These are phyloP conservation scores for Artemisia argyi DNA, from an alignment of 129 eudicot genomes.

Conservation along the genomic window DNA sequence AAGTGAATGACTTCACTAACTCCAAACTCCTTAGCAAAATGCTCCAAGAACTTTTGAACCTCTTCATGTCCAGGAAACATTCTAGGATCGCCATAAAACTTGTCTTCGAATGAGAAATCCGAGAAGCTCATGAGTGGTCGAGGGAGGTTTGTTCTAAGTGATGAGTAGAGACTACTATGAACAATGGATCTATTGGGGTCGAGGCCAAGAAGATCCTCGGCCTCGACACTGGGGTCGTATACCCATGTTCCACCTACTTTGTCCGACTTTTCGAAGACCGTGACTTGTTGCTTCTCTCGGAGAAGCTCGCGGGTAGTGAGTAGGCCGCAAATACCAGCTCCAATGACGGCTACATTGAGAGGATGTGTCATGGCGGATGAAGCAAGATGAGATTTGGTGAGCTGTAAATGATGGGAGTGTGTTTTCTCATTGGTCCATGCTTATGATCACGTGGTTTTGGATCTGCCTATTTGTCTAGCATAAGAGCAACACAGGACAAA, in stretches of 20 bases:
- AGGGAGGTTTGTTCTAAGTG: too few relatives aligned
- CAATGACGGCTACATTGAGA: conserved; percentile 71
- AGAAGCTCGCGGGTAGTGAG: conserved; percentile 75
- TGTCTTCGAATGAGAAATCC: too few relatives aligned
- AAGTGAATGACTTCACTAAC: too few relatives aligned
- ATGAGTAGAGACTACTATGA: conserved; percentile 51
- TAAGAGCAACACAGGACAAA: too few relatives aligned
- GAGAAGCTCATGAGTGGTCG: too few relatives aligned
- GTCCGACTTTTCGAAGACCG: conserved; percentile 57
- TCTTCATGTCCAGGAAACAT: too few relatives aligned
- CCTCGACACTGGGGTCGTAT: conserved; percentile 51
- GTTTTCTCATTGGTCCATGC: neutral
- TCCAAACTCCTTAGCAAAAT: too few relatives aligned
- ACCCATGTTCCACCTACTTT: conserved; percentile 77
- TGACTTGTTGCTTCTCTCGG: conserved; percentile 72
- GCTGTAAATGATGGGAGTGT: neutral
- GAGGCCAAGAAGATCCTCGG: conserved; percentile 57
- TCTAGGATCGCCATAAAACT: too few relatives aligned
- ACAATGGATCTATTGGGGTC: conserved; percentile 49
- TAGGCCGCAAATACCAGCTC: conserved; percentile 88
- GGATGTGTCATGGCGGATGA: conserved; percentile 21
- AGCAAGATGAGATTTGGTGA: neutral
- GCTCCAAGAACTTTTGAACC: too few relatives aligned
- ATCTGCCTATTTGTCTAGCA: too few relatives aligned
- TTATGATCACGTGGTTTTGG: too few relatives aligned